Evolutionary conservation across 1,139 yeast genomes (phyloP), one percentile per base, ranked within the genome.

Genomic region (Suhomyces chickasaworum): DNA sequence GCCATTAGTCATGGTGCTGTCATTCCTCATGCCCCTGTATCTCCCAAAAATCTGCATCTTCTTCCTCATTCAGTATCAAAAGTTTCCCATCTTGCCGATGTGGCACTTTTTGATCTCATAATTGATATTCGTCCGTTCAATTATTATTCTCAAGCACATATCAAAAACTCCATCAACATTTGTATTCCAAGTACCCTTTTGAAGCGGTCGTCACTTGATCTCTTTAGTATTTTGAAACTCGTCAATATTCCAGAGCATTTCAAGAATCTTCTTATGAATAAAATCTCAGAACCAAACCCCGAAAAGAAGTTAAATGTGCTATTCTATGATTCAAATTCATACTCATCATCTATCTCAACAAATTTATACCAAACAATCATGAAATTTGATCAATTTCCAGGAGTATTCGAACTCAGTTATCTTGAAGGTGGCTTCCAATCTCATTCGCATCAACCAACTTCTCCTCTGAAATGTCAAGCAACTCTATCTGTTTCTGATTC

Each of bases 251-350:
- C 65, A 1, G 45, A 49, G 1, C 51, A 51, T 1, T 50, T 50
- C 12, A 60, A 63, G 42, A 48, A 53, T 12, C 41, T 49, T 13
- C 50, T 69, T 3, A 42, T 63, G 41, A 44, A 46, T n/a, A 48
- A 47, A 16, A 47, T 54, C 9, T 15, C 44, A 7, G 25, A 38
- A 7, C 37, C 45, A 8, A 4, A 34, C 6, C 21, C 32, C 17
- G 34, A 18, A 9, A 27, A 36, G 15, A 46, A 48, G 22, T 50
- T 69, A 13, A 59, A 60, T 7, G 60, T 84, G 20, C 62, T 85
- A 10, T 61, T 85, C 23, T 83, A 85, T 56, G 90, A 85, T 53
- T 55, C 64, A 17, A 54, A 57, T 30, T 65, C 75, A 15, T 44
- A 48, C 12, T 53, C 55, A 50, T 44, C 53, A 8, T 59, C 63